Conservation (phyloP, 2,329 filamentous ascomycete species). For the Beauveria rudraprayagi region DNA sequence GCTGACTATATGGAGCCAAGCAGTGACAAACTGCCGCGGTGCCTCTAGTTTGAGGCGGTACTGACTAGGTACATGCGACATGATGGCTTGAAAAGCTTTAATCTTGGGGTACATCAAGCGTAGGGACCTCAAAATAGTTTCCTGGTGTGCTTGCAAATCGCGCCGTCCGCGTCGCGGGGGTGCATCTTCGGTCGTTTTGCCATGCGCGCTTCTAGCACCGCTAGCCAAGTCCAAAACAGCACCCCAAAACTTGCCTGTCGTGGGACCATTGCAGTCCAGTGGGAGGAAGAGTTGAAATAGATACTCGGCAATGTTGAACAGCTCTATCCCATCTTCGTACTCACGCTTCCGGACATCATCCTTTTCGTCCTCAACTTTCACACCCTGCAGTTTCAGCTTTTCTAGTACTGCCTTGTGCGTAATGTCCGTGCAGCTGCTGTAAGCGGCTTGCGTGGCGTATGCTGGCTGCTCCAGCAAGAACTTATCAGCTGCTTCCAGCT, state of each 20-base stretch:
- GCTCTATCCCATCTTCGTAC: constrained; percentile 28
- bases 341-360: constrained; percentile 17
- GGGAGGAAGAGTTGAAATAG: constrained; percentile 37
- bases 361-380: constrained; percentile 19
- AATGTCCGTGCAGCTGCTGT: constrained; percentile 19
- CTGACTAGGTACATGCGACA: constrained; percentile 20
- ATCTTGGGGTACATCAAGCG: constrained; percentile 15
- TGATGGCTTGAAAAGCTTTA: constrained; percentile 22
- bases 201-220: constrained; percentile 16
- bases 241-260: constrained; percentile 36
- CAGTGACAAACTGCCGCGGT: constrained; percentile 29
- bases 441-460: constrained; percentile 21
- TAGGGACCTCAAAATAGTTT: not conserved
- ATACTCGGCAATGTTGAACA: constrained; percentile 33
- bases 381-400: constrained; percentile 15
- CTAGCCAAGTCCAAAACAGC: constrained; percentile 24
- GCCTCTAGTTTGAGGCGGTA: constrained; percentile 24
- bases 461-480: constrained; percentile 21
- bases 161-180: not conserved
- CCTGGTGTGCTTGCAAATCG: not conserved
- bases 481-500: constrained; percentile 20
- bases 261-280: constrained; percentile 26
- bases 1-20: constrained; percentile 35
- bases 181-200: constrained; percentile 8
- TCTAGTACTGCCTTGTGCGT: constrained; percentile 20